These are phyloP conservation scores for Cryphonectria carpinicola DNA, from an alignment of 2,329 filamentous ascomycete genomes.

Conservation along the genomic window DNA sequence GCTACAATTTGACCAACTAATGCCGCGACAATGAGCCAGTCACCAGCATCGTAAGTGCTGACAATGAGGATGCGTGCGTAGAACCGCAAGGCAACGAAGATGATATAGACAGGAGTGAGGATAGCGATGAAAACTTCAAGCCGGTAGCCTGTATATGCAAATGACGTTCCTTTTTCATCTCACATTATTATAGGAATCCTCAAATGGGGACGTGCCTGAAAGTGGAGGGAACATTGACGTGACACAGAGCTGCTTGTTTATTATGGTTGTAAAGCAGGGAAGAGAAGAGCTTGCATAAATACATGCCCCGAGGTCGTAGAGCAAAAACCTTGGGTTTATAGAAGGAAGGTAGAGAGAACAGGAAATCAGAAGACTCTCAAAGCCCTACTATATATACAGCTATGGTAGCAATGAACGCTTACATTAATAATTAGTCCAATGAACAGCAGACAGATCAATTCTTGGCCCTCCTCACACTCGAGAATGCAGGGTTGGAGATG, in stretches of 20 bases:
- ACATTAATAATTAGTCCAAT: no score
- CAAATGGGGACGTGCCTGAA: neutral
- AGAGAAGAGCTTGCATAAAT: neutral
- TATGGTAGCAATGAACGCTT: no score
- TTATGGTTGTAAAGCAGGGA: neutral
- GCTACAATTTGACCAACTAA: conserved; percentile 13
- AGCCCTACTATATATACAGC: neutral
- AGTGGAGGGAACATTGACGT: neutral
- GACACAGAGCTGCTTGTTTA: neutral
- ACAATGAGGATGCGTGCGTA: conserved; percentile 9
- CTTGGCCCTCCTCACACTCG: neutral
- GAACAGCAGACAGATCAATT: neutral
- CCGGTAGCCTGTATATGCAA: conserved; percentile 3
- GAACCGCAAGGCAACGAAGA: neutral
- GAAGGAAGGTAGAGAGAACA: neutral
- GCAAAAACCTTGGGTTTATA: no score
- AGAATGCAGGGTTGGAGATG: neutral
- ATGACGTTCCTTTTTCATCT: neutral
- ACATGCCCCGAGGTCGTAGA: no score
- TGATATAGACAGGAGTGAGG: neutral
- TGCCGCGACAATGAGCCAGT: neutral
- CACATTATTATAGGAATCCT: neutral
- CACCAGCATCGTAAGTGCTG: neutral
- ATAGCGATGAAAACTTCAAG: conserved; percentile 1
- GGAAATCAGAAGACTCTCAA: neutral